Evolutionary conservation across 1,284 basidiomycete species (phyloP).

Genomic region (Lignosus rhinocerotis): DNA sequence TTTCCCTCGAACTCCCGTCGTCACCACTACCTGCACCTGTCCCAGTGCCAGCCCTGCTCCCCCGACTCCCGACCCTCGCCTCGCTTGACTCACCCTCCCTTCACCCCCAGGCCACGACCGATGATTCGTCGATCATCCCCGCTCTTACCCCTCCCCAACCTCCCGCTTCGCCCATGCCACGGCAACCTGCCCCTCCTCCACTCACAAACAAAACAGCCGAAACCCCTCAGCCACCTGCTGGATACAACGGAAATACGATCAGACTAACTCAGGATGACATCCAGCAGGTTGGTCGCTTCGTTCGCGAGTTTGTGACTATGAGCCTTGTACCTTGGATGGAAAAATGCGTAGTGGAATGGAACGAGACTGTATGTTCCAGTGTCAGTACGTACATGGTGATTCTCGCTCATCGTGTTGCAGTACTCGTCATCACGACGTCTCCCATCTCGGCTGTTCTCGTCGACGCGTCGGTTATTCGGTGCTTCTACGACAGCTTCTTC

Average conservation of each 20-base stretch:
- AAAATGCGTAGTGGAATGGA: conserved; percentile 90
- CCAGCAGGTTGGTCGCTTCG: conserved; percentile 76
- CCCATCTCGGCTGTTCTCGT: conserved; percentile 79
- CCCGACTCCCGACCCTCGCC: conserved; percentile 60
- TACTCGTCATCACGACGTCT: conserved; percentile 84
- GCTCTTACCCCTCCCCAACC: conserved; percentile 15
- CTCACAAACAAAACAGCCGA: conserved; percentile 12
- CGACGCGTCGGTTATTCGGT: conserved; percentile 90
- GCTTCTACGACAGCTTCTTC: conserved; percentile 50
- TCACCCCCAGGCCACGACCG: conserved; percentile 21
- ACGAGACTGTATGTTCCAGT: conserved; percentile 67
- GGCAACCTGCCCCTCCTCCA: conserved; percentile 21
- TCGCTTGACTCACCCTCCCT: conserved; percentile 30
- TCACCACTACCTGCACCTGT: conserved; percentile 61
- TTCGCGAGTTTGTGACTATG: conserved; percentile 89
- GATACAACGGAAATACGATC: conserved; percentile 19
- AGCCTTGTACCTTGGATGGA: conserved; percentile 97
- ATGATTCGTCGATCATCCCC: conserved; percentile 12
- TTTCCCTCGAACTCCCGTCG: conserved; percentile 57
- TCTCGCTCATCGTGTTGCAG: conserved; percentile 34
- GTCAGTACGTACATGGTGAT: neutral
- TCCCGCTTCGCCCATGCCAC: conserved; percentile 26
- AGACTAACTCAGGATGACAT: conserved; percentile 76
- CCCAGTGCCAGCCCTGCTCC: conserved; percentile 61
- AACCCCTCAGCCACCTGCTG: conserved; percentile 10